Evolutionary conservation across 164 flowering plant species (phyloP).

Genomic region (Aristolochia contorta): DNA sequence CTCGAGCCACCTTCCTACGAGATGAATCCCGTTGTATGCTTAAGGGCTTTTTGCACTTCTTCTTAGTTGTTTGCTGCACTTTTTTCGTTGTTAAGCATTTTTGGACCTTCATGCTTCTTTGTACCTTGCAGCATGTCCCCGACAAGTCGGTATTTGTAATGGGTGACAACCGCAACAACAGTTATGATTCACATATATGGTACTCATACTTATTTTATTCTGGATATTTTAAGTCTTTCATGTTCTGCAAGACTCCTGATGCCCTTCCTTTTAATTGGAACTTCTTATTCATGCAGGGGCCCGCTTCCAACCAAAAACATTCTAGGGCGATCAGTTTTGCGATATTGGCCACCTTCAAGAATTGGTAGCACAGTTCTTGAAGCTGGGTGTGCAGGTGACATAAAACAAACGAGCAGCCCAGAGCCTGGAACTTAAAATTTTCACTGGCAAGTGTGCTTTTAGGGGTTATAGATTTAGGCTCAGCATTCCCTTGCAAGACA

Average conservation of each 20-base stretch:
- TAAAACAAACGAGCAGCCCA: conserved; percentile 22
- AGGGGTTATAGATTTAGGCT: too few species aligned
- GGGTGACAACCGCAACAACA: conserved; percentile 99
- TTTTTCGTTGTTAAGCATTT: background rate
- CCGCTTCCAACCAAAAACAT: conserved; percentile 89
- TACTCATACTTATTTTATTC: conserved; percentile 12
- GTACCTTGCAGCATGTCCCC: conserved; percentile 54
- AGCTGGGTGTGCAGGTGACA: conserved; percentile 8
- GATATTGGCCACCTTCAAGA: conserved; percentile 93
- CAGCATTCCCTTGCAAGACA: background rate
- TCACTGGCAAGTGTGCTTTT: too few species aligned
- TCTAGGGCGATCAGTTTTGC: conserved; percentile 76
- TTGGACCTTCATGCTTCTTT: conserved; percentile 8
- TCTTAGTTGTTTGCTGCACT: background rate
- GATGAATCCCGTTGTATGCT: conserved; percentile 61
- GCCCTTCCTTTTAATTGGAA: background rate
- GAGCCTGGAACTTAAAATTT: too few species aligned
- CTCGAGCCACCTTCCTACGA: conserved; percentile 75
- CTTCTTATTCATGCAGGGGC: conserved; percentile 42
- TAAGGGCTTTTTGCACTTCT: background rate
- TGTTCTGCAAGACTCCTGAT: background rate
- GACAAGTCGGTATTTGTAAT: conserved; percentile 87
- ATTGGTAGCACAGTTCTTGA: conserved; percentile 65
- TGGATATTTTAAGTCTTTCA: background rate
- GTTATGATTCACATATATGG: conserved; percentile 99